Evolutionary conservation across 371 early-diverging fungal genomes (phyloP).

Genomic region (Zopfochytrium polystomum): DNA sequence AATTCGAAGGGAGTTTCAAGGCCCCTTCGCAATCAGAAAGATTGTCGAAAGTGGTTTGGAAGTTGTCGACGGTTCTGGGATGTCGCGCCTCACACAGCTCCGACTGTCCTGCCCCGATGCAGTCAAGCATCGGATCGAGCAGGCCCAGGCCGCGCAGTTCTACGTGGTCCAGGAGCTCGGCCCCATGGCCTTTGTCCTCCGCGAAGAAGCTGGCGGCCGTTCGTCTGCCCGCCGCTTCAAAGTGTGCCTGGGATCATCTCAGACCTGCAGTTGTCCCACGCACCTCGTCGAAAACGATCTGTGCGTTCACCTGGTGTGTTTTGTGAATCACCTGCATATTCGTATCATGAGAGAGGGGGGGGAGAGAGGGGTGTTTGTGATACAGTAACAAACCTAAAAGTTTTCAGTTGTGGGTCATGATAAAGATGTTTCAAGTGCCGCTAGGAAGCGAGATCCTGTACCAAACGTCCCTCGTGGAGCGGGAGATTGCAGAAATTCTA

Average conservation of each 20-base stretch:
- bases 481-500: constrained; percentile 40
- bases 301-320: constrained; percentile 44
- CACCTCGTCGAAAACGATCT: constrained; percentile 28
- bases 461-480: constrained; percentile 40
- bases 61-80: too few relatives aligned
- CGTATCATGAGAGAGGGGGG: too few relatives aligned
- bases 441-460: constrained; percentile 35
- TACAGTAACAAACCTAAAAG: constrained; percentile 4
- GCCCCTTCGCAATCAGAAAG: too few relatives aligned
- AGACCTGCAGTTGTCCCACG: constrained; percentile 38
- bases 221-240: constrained; percentile 27
- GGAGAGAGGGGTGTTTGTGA: too few relatives aligned
- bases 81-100: constrained; percentile 27
- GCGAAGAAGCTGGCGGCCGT: constrained; percentile 18
- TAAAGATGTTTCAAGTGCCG: constrained; percentile 39
- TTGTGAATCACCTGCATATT: background rate
- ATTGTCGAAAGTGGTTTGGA: too few relatives aligned
- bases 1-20: too few relatives aligned
- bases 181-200: constrained; percentile 43
- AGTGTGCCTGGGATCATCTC: constrained; percentile 38
- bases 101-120: constrained; percentile 34
- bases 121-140: constrained; percentile 29
- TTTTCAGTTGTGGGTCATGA: constrained; percentile 45
- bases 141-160: constrained; percentile 32
- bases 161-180: constrained; percentile 46